Conservation (phyloP, 2,329 filamentous ascomycete genomes). For the Fusarium pilosicola region DNA sequence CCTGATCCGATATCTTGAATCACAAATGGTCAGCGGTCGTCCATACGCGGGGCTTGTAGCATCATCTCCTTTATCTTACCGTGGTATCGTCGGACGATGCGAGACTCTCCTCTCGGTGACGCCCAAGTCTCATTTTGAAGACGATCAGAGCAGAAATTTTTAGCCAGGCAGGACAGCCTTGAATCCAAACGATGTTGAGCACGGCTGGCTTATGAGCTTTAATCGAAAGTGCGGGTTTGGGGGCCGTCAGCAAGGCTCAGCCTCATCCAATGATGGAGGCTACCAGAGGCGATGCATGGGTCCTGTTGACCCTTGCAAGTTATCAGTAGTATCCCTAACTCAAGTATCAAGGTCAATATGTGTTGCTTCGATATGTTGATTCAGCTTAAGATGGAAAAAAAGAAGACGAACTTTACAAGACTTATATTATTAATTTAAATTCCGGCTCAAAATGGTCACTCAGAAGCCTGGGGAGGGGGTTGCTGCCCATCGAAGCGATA, state of each 20-base stretch:
- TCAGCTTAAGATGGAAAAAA: neutral
- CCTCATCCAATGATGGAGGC: neutral
- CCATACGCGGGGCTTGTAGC: neutral
- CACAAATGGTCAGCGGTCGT: neutral
- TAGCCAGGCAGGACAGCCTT: neutral
- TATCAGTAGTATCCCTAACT: neutral
- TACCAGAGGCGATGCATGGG: neutral
- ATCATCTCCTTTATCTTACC: neutral
- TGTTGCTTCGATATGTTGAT: neutral
- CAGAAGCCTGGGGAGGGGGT: no score
- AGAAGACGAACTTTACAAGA: neutral
- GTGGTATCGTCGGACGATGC: neutral
- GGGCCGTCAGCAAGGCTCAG: neutral
- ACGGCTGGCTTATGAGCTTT: neutral
- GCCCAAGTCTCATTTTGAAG: constrained; percentile 5
- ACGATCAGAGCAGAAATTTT: neutral
- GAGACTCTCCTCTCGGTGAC: constrained; percentile 1
- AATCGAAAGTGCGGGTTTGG: neutral
- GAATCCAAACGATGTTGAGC: neutral
- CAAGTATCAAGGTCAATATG: neutral
- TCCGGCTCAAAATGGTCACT: neutral
- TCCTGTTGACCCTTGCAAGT: neutral
- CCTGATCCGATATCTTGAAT: constrained; percentile 6
- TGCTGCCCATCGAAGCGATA: neutral
- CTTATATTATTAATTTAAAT: neutral